A percentile compares a stretch with the other conserved stretches of the same genome.
These are phyloP conservation scores for Trebouxiophyceae sp. DNA, from an alignment of 163 green algal genomes.

Conservation along the genomic window DNA sequence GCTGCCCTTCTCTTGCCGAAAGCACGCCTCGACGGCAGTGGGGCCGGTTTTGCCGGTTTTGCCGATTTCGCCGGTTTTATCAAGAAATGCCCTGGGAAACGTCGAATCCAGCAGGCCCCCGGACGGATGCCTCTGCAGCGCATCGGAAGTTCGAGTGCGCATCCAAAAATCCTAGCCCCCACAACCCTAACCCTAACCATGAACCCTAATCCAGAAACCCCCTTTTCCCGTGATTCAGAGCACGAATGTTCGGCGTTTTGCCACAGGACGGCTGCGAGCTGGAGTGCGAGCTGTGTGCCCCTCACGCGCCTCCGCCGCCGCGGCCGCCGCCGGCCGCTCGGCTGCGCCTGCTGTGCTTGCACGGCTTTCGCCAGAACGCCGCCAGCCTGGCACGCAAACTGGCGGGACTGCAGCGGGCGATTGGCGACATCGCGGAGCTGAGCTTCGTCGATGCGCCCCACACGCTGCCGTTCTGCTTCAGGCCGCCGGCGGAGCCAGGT, in stretches of 20 bases:
- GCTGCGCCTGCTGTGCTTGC: slow-evolving; percentile 76
- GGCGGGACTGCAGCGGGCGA: slow-evolving; percentile 40
- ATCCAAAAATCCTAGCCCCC: no score
- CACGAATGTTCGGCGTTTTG: neutral
- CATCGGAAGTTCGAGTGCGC: no score
- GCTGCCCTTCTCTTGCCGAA: no score
- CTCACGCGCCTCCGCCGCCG: neutral
- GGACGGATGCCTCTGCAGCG: no score
- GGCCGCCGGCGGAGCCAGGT: neutral
- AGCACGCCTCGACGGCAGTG: no score
- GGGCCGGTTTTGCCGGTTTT: no score
- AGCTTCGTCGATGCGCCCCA: slow-evolving; percentile 74
- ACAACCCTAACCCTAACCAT: no score
- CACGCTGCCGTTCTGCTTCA: slow-evolving; percentile 33
- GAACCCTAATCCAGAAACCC: no score
- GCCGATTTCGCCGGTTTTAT: no score
- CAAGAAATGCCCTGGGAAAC: no score
- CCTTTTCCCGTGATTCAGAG: no score
- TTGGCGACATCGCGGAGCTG: slow-evolving; percentile 55
- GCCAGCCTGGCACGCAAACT: slow-evolving; percentile 56
- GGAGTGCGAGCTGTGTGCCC: neutral
- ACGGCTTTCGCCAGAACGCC: slow-evolving; percentile 82
- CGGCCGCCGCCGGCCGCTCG: slow-evolving; percentile 1
- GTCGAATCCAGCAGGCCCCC: no score
- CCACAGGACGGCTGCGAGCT: neutral